These are phyloP conservation scores for Apodospora peruviana DNA, from an alignment of 495 filamentous ascomycete genomes.

Conservation along the genomic window DNA sequence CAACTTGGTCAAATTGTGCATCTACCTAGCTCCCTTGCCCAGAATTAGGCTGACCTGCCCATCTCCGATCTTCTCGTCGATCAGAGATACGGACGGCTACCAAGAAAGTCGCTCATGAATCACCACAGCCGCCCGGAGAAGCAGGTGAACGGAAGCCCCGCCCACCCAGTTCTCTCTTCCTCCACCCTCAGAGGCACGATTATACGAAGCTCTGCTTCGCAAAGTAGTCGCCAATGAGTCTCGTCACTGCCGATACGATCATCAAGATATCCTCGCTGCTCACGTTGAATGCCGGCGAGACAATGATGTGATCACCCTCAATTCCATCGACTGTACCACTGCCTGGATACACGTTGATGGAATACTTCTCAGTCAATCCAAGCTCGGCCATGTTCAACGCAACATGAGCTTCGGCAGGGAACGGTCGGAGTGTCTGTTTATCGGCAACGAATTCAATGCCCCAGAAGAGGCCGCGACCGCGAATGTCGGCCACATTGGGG, in stretches of 20 bases:
- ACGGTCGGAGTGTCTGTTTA: constrained; percentile 41
- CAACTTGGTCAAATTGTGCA: too few relatives aligned
- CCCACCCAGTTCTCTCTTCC: too few relatives aligned
- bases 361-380: constrained; percentile 45
- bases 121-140: too few relatives aligned
- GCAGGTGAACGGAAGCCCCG: too few relatives aligned
- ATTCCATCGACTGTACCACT: constrained; percentile 62
- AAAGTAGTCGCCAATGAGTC: constrained; percentile 32
- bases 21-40: too few relatives aligned
- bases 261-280: constrained; percentile 55
- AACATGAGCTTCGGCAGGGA: constrained; percentile 36
- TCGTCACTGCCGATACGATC: constrained; percentile 41
- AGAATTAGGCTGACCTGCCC: too few relatives aligned
- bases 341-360: constrained; percentile 66
- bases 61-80: too few relatives aligned
- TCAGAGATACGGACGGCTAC: too few relatives aligned
- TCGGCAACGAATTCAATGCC: constrained; percentile 54
- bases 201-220: too few relatives aligned
- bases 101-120: too few relatives aligned
- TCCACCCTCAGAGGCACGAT: too few relatives aligned
- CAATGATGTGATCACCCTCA: constrained; percentile 67
- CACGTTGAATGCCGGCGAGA: constrained; percentile 71
- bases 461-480: constrained; percentile 61
- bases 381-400: constrained; percentile 48
- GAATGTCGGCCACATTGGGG: constrained; percentile 58